Percentiles rank a stretch among this genome's conserved stretches.
Conservation (phyloP, 1,139 yeast genomes). For the Eremothecium sinecaudum region DNA sequence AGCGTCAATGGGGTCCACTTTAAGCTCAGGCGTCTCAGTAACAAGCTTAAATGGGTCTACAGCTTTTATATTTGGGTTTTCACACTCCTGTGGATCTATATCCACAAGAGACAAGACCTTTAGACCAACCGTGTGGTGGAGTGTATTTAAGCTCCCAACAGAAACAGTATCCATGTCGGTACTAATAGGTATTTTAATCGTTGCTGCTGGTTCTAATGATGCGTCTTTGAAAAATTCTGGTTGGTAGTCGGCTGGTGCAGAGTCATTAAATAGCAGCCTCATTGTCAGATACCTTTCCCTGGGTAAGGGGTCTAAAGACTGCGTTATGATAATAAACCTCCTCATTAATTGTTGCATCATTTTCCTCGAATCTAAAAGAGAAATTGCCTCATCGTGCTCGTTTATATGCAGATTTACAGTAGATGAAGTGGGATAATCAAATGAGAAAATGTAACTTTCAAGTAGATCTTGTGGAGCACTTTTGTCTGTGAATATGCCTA, state of each 20-base stretch:
- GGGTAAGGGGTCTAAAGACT: slow-evolving; percentile 43
- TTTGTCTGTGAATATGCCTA: slow-evolving; percentile 39
- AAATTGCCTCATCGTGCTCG: slow-evolving; percentile 19
- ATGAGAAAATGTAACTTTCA: slow-evolving; percentile 43
- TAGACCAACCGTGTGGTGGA: slow-evolving; percentile 20
- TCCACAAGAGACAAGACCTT: slow-evolving; percentile 22
- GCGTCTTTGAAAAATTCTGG: slow-evolving; percentile 42
- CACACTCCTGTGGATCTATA: slow-evolving; percentile 9
- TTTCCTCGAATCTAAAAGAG: slow-evolving; percentile 32
- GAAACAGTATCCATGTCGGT: slow-evolving; percentile 16
- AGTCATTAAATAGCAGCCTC: slow-evolving; percentile 41
- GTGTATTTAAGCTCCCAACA: slow-evolving; percentile 25
- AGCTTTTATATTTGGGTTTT: slow-evolving; percentile 7
- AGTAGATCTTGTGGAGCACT: slow-evolving; percentile 32
- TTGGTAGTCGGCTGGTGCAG: slow-evolving; percentile 40
- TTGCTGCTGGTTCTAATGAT: slow-evolving; percentile 29
- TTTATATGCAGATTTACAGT: slow-evolving; percentile 26
- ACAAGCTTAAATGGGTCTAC: slow-evolving; percentile 30
- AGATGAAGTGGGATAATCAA: slow-evolving; percentile 33
- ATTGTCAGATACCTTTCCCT: slow-evolving; percentile 37
- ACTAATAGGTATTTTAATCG: slow-evolving; percentile 24
- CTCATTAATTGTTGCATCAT: slow-evolving; percentile 40
- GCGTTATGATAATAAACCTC: slow-evolving; percentile 44
- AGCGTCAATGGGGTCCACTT: slow-evolving; percentile 4
- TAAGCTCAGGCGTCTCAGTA: slow-evolving; percentile 7